Conservation (phyloP, 805 yeast genomes). For the Ogataea glucozyma region DNA sequence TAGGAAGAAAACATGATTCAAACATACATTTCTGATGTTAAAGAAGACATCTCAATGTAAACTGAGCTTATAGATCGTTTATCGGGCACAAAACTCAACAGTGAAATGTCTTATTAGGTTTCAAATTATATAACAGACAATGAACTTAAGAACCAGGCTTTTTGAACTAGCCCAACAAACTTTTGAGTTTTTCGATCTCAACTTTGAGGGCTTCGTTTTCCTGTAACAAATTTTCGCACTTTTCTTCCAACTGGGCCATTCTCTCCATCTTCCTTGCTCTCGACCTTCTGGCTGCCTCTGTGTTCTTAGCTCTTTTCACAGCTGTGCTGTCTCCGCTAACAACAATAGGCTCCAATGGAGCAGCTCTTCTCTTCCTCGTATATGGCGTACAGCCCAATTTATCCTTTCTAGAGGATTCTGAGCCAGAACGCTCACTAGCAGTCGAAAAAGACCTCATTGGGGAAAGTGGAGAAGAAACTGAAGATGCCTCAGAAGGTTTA, state of each 20-base stretch:
- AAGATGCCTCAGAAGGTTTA: background rate
- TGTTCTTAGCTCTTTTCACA: slow-evolving; percentile 90
- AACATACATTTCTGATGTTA: no score
- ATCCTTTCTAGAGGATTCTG: slow-evolving; percentile 53
- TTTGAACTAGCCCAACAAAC: slow-evolving; percentile 38
- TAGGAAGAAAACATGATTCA: no score
- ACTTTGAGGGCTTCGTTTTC: slow-evolving; percentile 60
- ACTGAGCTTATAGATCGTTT: no score
- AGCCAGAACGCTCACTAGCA: slow-evolving; percentile 17
- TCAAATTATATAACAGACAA: background rate
- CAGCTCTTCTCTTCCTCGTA: slow-evolving; percentile 72
- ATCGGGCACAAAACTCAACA: no score
- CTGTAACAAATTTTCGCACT: slow-evolving; percentile 62
- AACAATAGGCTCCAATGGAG: slow-evolving; percentile 72
- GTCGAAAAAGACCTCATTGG: slow-evolving; percentile 4
- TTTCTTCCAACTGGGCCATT: slow-evolving; percentile 77
- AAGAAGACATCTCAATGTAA: no score
- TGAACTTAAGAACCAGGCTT: background rate
- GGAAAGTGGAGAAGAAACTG: slow-evolving; percentile 8
- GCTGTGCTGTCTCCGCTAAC: slow-evolving; percentile 67
- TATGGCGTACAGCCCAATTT: slow-evolving; percentile 75
- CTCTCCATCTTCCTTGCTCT: slow-evolving; percentile 91
- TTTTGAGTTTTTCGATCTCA: slow-evolving; percentile 57
- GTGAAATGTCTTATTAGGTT: background rate
- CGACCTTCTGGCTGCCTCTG: slow-evolving; percentile 96